phyloP scores from a whole-genome alignment of 345 rosid genomes.

The Eutrema japonicum region DNA sequence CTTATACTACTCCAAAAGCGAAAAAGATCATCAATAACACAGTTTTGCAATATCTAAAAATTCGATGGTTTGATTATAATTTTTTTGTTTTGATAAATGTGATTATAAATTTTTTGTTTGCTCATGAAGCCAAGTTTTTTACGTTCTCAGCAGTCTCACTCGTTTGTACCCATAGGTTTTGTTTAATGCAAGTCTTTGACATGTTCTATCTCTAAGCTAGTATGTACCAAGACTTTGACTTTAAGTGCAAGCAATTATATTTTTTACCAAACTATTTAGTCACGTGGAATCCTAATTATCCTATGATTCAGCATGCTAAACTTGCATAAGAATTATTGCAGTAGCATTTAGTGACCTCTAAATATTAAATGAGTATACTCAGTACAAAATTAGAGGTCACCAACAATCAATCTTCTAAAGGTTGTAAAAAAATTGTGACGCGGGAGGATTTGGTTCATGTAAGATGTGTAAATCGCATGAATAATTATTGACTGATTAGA shows the following conservation, averaged over 20 bases:
- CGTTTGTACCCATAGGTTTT: not conserved
- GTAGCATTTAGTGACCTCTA: not conserved
- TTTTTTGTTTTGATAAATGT: not conserved
- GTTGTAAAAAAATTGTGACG: not conserved
- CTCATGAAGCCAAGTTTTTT: not conserved
- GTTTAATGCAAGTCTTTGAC: conserved; percentile 2
- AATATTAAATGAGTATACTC: not conserved
- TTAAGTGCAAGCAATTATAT: not conserved
- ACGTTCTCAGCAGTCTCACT: not conserved
- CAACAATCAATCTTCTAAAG: not conserved
- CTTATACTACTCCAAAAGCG: not conserved
- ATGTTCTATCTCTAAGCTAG: not conserved
- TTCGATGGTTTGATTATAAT: not conserved
- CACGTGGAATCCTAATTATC: not conserved
- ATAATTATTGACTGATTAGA: not conserved
- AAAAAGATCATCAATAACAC: not conserved
- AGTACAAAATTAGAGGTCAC: not conserved
- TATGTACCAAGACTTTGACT: not conserved
- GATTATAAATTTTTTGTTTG: too few relatives aligned
- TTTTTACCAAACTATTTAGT: conserved; percentile 9
- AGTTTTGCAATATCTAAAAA: not conserved
- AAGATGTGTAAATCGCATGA: not conserved
- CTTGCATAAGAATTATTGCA: not conserved
- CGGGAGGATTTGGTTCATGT: not conserved
- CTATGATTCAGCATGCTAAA: conserved; percentile 1